Evolutionary conservation across 1,284 basidiomycete species (phyloP), one percentile per base, ranked within the genome.

Genomic region (Mycena citricolor): DNA sequence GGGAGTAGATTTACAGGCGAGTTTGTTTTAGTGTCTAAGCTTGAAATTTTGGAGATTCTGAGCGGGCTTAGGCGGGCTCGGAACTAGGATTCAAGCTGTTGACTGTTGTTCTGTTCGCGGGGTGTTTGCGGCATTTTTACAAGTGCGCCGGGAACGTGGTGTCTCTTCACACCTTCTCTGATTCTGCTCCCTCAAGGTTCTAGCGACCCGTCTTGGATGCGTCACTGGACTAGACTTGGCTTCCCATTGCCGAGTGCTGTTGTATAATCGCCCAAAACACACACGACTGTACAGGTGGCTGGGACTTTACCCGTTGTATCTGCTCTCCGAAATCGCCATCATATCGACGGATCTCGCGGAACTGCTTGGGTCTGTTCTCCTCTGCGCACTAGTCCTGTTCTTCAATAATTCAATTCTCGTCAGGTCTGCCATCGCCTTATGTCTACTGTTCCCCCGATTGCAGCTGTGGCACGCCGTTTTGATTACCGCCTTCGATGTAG

Each of bases 21-120:
- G 10, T 29, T 29, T 14, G 26, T 14, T 29, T 10, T 14, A 29
- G 26, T 29, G 10, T 29, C 14, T 29, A 10, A n/a, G n/a, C n/a
- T n/a, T n/a, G n/a, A n/a, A n/a, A n/a, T 14, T 29, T 10, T 14
- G 26, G 26, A 29, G 14, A 10, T 10, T 10, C 26, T 29, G 10
- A 29, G 10, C 14, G 26, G 26, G 26, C 26, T 14, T 77, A 83
- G 60, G 85, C 85, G 6, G 88, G 87, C 8, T 82, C 85, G 8
- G 61, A 79, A 51, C 90, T 77, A 60, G 92, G 92, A 0, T 95
- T 94, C 70, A 80, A 83, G 54, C 76, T 95, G 23, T 76, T 97
- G 28, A 94, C 94, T 60, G 76, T 95, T 37, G 83, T 97, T 10
- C 74, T 97, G 2, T 60, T 95, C 13, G 78, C 93, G 0, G 90